These are phyloP conservation scores for Lactarius akahatsu DNA, from an alignment of 768 basidiomycete genomes.

Conservation along the genomic window DNA sequence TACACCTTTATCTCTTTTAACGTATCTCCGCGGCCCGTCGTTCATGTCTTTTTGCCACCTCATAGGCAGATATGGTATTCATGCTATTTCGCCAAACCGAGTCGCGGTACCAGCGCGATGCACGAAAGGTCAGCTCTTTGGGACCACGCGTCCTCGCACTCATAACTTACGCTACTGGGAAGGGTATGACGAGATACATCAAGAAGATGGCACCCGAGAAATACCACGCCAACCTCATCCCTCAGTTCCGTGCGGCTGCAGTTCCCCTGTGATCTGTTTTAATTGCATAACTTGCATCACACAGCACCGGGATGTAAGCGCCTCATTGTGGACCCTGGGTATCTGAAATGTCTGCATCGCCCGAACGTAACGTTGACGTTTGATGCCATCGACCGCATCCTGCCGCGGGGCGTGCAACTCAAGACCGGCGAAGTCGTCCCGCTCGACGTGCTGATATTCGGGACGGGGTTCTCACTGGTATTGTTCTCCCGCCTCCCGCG, in stretches of 20 bases:
- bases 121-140: conserved; percentile 13
- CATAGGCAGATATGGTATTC: conserved; percentile 14
- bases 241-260: conserved; percentile 47
- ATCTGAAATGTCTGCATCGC: conserved; percentile 50
- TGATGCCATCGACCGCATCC: conserved; percentile 49
- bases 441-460: conserved; percentile 58
- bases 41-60: background rate
- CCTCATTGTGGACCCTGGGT: conserved; percentile 59
- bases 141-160: no score
- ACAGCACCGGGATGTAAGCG: conserved; percentile 63
- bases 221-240: conserved; percentile 41
- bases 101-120: conserved; percentile 2
- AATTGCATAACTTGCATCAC: background rate
- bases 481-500: conserved; percentile 7
- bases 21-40: background rate
- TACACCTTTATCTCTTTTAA: background rate
- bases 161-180: background rate
- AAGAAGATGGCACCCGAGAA: conserved; percentile 43
- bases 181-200: conserved; percentile 50
- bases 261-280: background rate
- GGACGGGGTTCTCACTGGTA: conserved; percentile 54
- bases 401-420: conserved; percentile 50
- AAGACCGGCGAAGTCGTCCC: conserved; percentile 49
- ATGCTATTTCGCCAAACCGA: background rate
- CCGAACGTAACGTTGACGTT: conserved; percentile 54